phyloP scores from a whole-genome alignment of 1,284 basidiomycete species.

The Mycena citricolor region DNA sequence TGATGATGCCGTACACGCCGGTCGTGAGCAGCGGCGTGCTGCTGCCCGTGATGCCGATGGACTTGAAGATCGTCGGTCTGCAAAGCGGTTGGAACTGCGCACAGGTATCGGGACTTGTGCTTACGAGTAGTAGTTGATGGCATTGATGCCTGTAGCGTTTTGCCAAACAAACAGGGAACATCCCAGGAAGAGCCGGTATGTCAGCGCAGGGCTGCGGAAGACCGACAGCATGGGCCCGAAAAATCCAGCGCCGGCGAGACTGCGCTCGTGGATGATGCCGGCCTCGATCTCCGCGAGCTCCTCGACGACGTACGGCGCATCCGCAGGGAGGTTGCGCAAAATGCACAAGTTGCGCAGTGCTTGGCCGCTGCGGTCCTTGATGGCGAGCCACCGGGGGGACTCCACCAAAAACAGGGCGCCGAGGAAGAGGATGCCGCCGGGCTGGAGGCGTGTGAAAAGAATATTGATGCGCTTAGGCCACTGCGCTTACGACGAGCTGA shows the following conservation, averaged over 20 bases:
- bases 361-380: constrained; percentile 37
- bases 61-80: constrained; percentile 39
- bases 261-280: constrained; percentile 31
- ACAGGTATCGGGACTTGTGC: too few species aligned
- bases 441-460: constrained; percentile 29
- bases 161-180: constrained; percentile 36
- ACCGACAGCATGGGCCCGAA: constrained; percentile 33
- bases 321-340: constrained; percentile 39
- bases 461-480: constrained; percentile 2
- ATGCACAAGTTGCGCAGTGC: constrained; percentile 41
- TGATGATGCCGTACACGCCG: constrained; percentile 45
- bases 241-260: constrained; percentile 35
- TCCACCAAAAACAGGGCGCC: constrained; percentile 46
- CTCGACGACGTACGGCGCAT: constrained; percentile 39
- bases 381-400: constrained; percentile 50
- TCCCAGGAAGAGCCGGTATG: constrained; percentile 31
- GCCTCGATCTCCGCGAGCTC: constrained; percentile 34
- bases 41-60: constrained; percentile 42
- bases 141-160: constrained; percentile 40
- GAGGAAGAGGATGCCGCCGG: constrained; percentile 44
- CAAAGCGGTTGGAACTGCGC: too few species aligned
- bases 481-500: constrained; percentile 40
- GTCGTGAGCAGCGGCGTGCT: constrained; percentile 43
- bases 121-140: constrained; percentile 43
- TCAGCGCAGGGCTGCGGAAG: constrained; percentile 27